Conservation (phyloP, 192 early-diverging fungal species). For the Linnemannia exigua region DNA sequence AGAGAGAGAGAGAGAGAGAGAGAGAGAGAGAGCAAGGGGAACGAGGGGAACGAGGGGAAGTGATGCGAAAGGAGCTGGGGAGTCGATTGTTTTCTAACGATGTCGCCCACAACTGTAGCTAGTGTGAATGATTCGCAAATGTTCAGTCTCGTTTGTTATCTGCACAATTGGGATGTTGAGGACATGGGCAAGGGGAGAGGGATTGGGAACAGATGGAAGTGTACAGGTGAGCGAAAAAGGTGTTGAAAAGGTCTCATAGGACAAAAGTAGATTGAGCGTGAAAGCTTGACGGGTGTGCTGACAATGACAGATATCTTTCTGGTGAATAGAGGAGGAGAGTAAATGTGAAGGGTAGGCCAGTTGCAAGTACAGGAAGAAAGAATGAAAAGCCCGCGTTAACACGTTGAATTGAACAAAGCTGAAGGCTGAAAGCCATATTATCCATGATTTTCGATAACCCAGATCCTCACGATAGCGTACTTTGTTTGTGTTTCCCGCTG, state of each 20-base stretch:
- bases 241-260: background rate
- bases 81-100: background rate
- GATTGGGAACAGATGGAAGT: background rate
- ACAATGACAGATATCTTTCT: conserved; percentile 2
- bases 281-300: conserved; percentile 7
- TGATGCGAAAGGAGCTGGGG: background rate
- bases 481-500: background rate
- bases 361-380: background rate
- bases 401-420: background rate
- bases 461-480: background rate
- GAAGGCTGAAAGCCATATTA: background rate
- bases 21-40: too few species aligned
- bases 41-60: background rate
- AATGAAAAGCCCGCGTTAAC: background rate
- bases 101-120: background rate
- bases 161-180: background rate
- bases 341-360: background rate
- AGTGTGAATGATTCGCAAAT: background rate
- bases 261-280: conserved; percentile 3
- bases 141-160: background rate
- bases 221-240: background rate
- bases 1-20: too few species aligned
- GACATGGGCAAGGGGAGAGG: background rate
- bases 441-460: background rate
- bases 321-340: background rate